Base-by-base conservation (phyloP, 495 filamentous ascomycete genomes). In the Aspergillus conjunctus region DNA sequence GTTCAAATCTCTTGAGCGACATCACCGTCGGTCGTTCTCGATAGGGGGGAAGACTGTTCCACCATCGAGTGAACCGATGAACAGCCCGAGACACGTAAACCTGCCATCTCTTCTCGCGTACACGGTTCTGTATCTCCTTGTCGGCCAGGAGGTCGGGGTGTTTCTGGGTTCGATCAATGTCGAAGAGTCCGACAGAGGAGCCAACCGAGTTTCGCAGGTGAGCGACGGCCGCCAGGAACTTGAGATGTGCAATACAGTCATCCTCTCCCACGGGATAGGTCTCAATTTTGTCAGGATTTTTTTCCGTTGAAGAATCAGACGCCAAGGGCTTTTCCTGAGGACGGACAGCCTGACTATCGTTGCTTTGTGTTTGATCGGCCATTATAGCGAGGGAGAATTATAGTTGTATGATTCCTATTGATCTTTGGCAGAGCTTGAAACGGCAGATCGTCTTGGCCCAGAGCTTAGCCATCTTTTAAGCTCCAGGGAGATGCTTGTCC, bases 31-130 rank as follows among this genome's bases (percentile, higher is more conserved):
- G 45, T 20, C n/a, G 45, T 7, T 49, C 20, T 14, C 20, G 15
- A 18, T 20, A 49, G 7, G 1, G 15, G 10, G 45, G 5, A 6
- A 49, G 0, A 18, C 17, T 22, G 10, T 74, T 66, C 86, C 88
- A 91, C 91, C 91, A 96, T 3, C 69, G 71, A 41, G 85, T 78
- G 68, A 92, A 96, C 14, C 91, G 79, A 17, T 88, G 84, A 0
- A 85, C 88, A 3, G 92, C 91, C 41, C 87, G 81, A 7, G 88
- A 83, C 30, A 91, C 78, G 59, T 88, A 93, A 34, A 93, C 68
- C 7, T 82, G 82, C 92, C 92, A 95, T 69, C 89, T 79, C 75
- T 92, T 92, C 75, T 94, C 89, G 17, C 85, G 74, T 34, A 92
- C 79, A 43, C 59, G 68, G 43, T 64, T 72, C 22, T 57, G 60